A percentile compares a stretch with the other conserved stretches of the same genome.
Evolutionary conservation across 2,329 filamentous ascomycete species (phyloP).

Genomic region (Ceratocystiopsis sp.): DNA sequence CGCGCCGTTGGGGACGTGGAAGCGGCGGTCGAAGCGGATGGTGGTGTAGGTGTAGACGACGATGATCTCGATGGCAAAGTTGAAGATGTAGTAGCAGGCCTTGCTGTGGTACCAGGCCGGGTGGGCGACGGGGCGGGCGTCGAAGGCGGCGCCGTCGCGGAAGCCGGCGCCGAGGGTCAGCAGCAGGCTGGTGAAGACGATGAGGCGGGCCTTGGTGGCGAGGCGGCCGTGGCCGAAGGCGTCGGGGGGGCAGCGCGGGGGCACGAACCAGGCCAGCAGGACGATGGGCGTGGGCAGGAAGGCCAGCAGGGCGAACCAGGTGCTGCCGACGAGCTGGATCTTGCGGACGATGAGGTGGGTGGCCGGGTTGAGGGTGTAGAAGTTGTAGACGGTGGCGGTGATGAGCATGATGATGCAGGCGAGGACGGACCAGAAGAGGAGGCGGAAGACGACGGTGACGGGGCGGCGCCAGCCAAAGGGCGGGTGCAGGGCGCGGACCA

Average conservation of each 20-base stretch:
- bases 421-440: slow-evolving; percentile 36
- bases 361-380: slow-evolving; percentile 43
- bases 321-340: slow-evolving; percentile 45
- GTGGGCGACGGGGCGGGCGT: slow-evolving; percentile 26
- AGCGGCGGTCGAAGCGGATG: slow-evolving; percentile 55
- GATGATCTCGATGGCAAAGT: slow-evolving; percentile 56
- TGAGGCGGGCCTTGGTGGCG: slow-evolving; percentile 46
- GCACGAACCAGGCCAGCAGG: slow-evolving; percentile 30
- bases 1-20: slow-evolving; percentile 57
- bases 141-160: slow-evolving; percentile 42
- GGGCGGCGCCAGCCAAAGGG: slow-evolving; percentile 47
- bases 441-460: slow-evolving; percentile 34
- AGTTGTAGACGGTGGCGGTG: slow-evolving; percentile 41
- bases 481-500: slow-evolving; percentile 59
- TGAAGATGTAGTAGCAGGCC: slow-evolving; percentile 63
- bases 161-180: slow-evolving; percentile 55
- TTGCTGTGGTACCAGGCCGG: slow-evolving; percentile 57
- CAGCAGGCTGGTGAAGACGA: slow-evolving; percentile 40
- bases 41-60: slow-evolving; percentile 51
- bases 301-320: slow-evolving; percentile 45
- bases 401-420: slow-evolving; percentile 52
- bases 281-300: slow-evolving; percentile 49
- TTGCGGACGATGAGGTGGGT: slow-evolving; percentile 36
- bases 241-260: slow-evolving; percentile 19
- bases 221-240: slow-evolving; percentile 52